Base-by-base conservation (phyloP, 1,139 yeast species). In the Debaryomyces singareniensis region DNA sequence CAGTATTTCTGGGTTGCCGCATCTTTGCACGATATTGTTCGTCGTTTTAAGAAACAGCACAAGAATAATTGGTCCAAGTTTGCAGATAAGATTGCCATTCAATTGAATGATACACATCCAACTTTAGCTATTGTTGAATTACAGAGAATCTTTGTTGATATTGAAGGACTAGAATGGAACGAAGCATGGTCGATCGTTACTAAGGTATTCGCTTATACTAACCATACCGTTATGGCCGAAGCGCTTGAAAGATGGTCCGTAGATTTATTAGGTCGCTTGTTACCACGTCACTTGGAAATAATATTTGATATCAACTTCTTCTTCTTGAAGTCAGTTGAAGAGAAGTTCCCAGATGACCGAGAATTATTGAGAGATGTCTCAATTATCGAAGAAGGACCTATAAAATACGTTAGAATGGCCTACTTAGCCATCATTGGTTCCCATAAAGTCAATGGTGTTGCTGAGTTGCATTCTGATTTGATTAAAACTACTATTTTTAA, bases 1-100 rank as follows among this genome's bases (percentile, higher is more conserved):
- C 96, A 89, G 59, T 89, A 85, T 61, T 89, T 89, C 59, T 89
- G 97, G 97, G 95, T 89, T 33, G 80, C 95, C 30, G 96, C 96
- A 27, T 84, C 95, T 6, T 70, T 89, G 42, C 87, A 83, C 47
- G 97, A 89, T 55, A 87, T 89, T 47, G 77, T 87, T 29, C 80
- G 96, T 53, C 75, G 97, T 49, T 87, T 84, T 64, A 80, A 86
- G 56, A 87, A 87, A 62, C 58, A 78, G 32, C 76, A 77, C 48
- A 75, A 80, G 49, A 35, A 40, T 32, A 72, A 86, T 31, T 87
- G 96, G 95, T 51, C 67, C 26, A 86, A 80, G 50, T 83, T 87
- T 54, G 75, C 95, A 20, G 93, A 84, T 36, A 81, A 81, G 51
- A 75, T 84, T 38, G 96, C 96, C 27, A 87, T 87, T 52, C 97